Evolutionary conservation across 331 rosid species (phyloP), one percentile per base, ranked within the genome.

Genomic region (Cydonia oblonga): DNA sequence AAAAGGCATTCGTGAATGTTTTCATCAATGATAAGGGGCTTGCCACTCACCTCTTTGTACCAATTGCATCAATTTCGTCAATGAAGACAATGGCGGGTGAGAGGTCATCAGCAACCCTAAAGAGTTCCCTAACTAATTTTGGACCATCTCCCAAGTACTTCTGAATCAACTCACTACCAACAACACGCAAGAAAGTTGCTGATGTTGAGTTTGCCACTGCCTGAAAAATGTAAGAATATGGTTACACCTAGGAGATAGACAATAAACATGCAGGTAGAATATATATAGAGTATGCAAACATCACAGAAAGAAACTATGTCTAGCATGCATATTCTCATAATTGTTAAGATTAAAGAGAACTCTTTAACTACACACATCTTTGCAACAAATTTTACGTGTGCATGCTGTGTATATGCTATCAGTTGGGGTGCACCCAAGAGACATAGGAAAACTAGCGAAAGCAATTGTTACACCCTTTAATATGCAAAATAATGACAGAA

Each of bases 121-220:
- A 95, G 70, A 95, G 97, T 71, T 95, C 98, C 86, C 98, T 88
- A 65, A 95, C 98, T 75, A 95, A 87, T 77, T 91, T 95, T 33
- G 98, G 98, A 72, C 98, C 98, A 85, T 95, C 98, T 57, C 98
- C 97, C 79, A 95, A 76, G 84, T 95, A 95, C 73, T 91, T 95
- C 72, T 95, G 98, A 54, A 95, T 95, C 80, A 95, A 84, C 70
- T 95, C 98, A 85, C 98, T 95, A 46, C 98, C 98, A 84, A 95
- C 98, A 75, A 95, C 98, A 66, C 98, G 97, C 71, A 95, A 84
- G 78, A 95, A 95, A 24, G 98, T 95, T 33, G 98, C 98, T 44
- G 98, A 91, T 38, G 98, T 95, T 64, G 98, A 95, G 84, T 95
- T 95, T 23, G 98, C 98, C 35, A 95, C 98, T 4, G 98, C 98